Evolutionary conservation across 2,329 filamentous ascomycete species (phyloP).

Genomic region (Penicillium concentricum): DNA sequence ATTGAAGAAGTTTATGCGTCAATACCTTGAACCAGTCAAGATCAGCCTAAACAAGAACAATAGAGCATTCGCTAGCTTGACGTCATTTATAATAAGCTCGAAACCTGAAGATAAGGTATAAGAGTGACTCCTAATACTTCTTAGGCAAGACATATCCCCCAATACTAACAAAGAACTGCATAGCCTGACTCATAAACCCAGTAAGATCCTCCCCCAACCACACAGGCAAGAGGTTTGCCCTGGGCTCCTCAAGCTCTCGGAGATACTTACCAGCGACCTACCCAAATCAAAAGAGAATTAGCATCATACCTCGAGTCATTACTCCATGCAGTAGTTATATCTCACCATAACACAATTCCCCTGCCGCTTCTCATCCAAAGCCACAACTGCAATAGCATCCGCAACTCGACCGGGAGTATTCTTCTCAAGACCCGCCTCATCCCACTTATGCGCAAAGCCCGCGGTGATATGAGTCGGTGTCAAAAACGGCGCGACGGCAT

Average conservation of each 20-base stretch:
- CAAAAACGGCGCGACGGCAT: constrained; percentile 51
- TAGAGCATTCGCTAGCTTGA: too few species aligned
- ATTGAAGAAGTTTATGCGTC: too few species aligned
- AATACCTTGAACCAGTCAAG: too few species aligned
- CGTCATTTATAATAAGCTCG: too few species aligned
- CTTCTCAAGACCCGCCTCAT: constrained; percentile 38
- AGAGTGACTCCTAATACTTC: background rate
- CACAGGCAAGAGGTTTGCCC: constrained; percentile 9
- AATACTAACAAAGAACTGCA: constrained; percentile 22
- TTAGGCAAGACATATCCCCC: constrained; percentile 26
- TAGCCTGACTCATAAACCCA: constrained; percentile 19
- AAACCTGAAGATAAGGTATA: background rate
- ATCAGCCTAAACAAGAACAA: too few species aligned
- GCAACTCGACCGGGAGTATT: constrained; percentile 48
- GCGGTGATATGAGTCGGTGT: constrained; percentile 48
- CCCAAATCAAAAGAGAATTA: background rate
- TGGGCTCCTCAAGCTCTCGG: constrained; percentile 19
- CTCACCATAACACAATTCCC: constrained; percentile 31
- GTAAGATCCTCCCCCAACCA: constrained; percentile 24
- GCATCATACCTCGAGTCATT: too few species aligned
- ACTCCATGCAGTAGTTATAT: background rate
- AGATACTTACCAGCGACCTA: constrained; percentile 24
- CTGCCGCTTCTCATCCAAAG: constrained; percentile 29
- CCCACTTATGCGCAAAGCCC: constrained; percentile 41
- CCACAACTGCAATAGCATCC: constrained; percentile 40